phyloP scores from a whole-genome alignment of 2,329 filamentous ascomycete species.

The Colletotrichum simmondsii region DNA sequence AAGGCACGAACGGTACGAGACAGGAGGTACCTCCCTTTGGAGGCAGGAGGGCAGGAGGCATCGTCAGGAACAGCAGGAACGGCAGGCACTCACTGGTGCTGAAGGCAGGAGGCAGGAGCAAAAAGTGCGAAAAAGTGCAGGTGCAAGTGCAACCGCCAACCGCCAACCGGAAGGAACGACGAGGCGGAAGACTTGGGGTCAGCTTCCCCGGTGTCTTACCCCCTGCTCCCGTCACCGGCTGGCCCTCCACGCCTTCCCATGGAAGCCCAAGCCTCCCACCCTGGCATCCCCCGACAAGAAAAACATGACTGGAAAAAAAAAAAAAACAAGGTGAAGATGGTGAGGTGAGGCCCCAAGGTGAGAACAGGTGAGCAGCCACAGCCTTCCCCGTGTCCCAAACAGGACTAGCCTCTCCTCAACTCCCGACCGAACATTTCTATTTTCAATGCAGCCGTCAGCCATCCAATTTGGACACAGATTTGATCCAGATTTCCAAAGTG shows the following conservation, averaged over 20 bases:
- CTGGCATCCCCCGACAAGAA: neutral
- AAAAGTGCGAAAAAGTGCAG: neutral
- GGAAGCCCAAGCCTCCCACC: neutral
- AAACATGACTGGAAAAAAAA: too few species aligned
- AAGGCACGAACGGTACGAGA: neutral
- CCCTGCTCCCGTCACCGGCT: neutral
- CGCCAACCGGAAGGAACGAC: conserved; percentile 1
- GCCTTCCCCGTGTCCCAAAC: conserved; percentile 5
- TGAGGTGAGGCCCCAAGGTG: neutral
- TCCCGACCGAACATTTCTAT: conserved; percentile 26
- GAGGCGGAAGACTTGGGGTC: neutral
- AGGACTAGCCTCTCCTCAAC: conserved; percentile 13
- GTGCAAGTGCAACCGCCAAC: neutral
- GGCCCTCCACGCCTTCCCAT: neutral
- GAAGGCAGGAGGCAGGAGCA: neutral
- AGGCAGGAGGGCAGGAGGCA: neutral
- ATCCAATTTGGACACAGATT: neutral
- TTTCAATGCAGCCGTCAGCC: conserved; percentile 4
- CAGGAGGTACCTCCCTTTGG: neutral
- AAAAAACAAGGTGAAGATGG: neutral
- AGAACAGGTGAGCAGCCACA: conserved; percentile 8
- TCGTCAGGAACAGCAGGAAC: neutral
- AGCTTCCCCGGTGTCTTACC: conserved; percentile 9
- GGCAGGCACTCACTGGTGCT: neutral
- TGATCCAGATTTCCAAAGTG: neutral